Conservation (phyloP, 306 rosid genomes). For the Ormosia semicastrata region DNA sequence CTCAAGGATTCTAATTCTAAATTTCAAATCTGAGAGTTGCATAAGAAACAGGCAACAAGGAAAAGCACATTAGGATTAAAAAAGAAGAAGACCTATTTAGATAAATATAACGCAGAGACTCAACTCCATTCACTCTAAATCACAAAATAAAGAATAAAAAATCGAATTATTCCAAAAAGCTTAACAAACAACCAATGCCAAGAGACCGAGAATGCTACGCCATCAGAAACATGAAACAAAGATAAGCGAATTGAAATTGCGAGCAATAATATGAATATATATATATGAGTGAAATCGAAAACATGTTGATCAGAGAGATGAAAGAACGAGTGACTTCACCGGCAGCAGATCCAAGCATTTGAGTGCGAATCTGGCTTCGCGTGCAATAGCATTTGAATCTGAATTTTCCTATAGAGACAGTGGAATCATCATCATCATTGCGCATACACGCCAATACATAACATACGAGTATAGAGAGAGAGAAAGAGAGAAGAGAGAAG, state of each 20-base stretch:
- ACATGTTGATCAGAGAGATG: not conserved
- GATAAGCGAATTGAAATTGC: not conserved
- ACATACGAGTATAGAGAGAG: not conserved
- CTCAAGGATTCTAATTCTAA: conserved; percentile 9
- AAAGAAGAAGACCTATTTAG: conserved; percentile 5
- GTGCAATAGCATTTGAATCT: conserved; percentile 50
- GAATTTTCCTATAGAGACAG: conserved; percentile 17
- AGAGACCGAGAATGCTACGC: not conserved
- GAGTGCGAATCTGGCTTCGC: conserved; percentile 32
- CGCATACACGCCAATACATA: not conserved
- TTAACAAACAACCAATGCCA: not conserved
- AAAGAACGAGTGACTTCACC: conserved; percentile 48
- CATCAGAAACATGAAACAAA: not conserved
- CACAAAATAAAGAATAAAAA: not conserved
- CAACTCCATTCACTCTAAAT: conserved; percentile 34
- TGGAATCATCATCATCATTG: not conserved
- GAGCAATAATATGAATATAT: not conserved
- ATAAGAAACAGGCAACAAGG: not conserved
- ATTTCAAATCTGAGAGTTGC: not conserved
- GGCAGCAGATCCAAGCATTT: conserved; percentile 73
- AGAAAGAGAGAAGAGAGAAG: too few relatives aligned
- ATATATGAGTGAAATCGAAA: not conserved
- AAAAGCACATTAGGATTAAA: conserved; percentile 33
- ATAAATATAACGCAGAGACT: not conserved
- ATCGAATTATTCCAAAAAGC: not conserved